phyloP scores from a whole-genome alignment of 768 basidiomycete species.

The Pulveroboletus ravenelii region DNA sequence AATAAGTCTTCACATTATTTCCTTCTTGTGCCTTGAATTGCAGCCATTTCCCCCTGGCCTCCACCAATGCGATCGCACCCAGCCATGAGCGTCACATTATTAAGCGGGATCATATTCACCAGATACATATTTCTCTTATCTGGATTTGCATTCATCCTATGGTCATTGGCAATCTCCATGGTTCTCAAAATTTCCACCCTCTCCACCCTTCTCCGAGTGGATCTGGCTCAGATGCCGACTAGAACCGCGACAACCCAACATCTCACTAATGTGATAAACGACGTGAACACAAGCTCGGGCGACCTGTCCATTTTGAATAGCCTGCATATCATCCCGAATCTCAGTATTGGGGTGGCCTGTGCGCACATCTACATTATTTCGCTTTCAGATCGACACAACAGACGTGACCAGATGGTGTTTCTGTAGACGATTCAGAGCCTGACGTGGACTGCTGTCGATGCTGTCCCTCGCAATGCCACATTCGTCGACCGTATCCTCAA shows the following conservation, averaged over 20 bases:
- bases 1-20: too few species aligned
- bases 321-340: background rate
- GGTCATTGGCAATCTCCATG: background rate
- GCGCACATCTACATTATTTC: conserved; percentile 52
- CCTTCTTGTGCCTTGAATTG: too few species aligned
- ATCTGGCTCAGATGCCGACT: conserved; percentile 13
- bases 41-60: too few species aligned
- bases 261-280: too few species aligned
- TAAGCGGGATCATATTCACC: too few species aligned
- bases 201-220: conserved; percentile 11
- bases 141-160: too few species aligned
- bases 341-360: conserved; percentile 36
- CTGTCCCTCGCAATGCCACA: conserved; percentile 30
- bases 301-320: background rate
- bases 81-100: too few species aligned
- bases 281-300: background rate
- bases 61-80: too few species aligned
- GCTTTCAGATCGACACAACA: conserved; percentile 50
- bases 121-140: too few species aligned
- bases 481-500: conserved; percentile 32
- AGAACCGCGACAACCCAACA: background rate
- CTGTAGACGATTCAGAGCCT: conserved; percentile 44
- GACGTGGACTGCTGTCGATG: conserved; percentile 52
- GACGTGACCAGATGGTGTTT: conserved; percentile 54
- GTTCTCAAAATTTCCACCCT: conserved; percentile 10